phyloP scores from a whole-genome alignment of 495 filamentous ascomycete species.

The Rhizodiscina lignyota region DNA sequence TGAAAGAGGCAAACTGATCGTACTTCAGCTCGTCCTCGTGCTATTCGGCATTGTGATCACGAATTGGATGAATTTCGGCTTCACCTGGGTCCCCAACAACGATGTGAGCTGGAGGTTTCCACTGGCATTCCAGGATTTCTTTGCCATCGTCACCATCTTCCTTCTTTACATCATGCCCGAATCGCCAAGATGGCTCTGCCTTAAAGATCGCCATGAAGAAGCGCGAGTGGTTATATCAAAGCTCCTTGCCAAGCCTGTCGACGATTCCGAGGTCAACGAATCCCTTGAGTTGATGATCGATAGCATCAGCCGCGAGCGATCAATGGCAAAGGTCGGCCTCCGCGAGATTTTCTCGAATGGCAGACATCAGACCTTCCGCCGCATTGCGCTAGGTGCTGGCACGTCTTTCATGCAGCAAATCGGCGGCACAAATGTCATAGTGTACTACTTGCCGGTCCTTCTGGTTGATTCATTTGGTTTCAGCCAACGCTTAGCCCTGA shows the following conservation, averaged over 20 bases:
- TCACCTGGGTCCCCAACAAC: neutral
- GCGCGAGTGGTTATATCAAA: neutral
- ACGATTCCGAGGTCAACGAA: neutral
- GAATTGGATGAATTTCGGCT: neutral
- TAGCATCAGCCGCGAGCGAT: too few relatives aligned
- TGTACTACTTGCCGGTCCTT: constrained; percentile 13
- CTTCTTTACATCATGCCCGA: neutral
- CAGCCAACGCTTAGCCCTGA: constrained; percentile 30
- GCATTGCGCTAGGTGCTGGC: neutral
- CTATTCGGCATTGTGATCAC: neutral
- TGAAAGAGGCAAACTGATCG: neutral
- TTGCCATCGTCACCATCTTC: neutral
- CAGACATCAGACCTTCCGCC: neutral
- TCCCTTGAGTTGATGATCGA: neutral
- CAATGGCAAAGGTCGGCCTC: neutral
- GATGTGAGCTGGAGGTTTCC: neutral
- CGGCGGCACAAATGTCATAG: neutral
- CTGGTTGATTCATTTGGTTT: constrained; percentile 35
- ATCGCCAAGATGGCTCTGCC: neutral
- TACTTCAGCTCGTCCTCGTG: neutral
- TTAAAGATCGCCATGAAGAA: neutral
- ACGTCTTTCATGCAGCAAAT: neutral
- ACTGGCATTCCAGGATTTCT: neutral
- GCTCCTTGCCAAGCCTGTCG: neutral
- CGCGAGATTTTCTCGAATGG: neutral